These are phyloP conservation scores for Karstenula rhodostoma DNA, from an alignment of 2,329 filamentous ascomycete genomes.

Conservation along the genomic window DNA sequence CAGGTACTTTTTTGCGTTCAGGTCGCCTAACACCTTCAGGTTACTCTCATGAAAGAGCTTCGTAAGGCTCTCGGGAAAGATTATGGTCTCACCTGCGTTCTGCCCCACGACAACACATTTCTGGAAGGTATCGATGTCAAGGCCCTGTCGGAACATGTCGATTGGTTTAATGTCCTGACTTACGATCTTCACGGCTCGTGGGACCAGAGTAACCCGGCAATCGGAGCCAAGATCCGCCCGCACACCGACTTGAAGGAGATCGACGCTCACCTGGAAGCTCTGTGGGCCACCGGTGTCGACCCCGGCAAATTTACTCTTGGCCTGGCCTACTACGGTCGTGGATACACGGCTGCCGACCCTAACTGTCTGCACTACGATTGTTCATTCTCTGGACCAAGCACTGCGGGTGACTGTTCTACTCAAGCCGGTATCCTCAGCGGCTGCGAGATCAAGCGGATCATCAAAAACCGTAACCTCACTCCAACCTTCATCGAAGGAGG, in stretches of 20 bases:
- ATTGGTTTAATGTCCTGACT: constrained; percentile 57
- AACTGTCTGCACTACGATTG: constrained; percentile 33
- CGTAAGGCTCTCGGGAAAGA: constrained; percentile 28
- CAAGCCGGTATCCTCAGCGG: constrained; percentile 45
- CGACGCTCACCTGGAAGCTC: constrained; percentile 50
- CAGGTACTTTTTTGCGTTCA: background rate
- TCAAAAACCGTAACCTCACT: constrained; percentile 26
- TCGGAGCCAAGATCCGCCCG: constrained; percentile 44
- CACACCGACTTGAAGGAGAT: constrained; percentile 62
- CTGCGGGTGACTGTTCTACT: constrained; percentile 31
- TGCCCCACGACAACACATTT: constrained; percentile 39
- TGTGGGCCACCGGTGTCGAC: constrained; percentile 56
- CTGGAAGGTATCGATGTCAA: constrained; percentile 36
- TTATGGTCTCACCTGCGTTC: constrained; percentile 34
- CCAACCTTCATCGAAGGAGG: constrained; percentile 34
- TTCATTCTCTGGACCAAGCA: constrained; percentile 26
- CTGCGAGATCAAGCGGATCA: constrained; percentile 49
- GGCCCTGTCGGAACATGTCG: constrained; percentile 37
- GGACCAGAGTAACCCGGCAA: constrained; percentile 22
- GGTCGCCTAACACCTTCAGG: background rate
- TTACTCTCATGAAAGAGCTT: constrained; percentile 32
- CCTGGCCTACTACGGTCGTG: constrained; percentile 57
- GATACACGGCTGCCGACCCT: constrained; percentile 35
- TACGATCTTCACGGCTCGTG: constrained; percentile 56
- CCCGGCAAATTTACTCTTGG: constrained; percentile 56